Percentiles rank a stretch among this genome's conserved stretches.
Evolutionary conservation across 345 rosid species (phyloP).

Genomic region (Heritiera fomes): DNA sequence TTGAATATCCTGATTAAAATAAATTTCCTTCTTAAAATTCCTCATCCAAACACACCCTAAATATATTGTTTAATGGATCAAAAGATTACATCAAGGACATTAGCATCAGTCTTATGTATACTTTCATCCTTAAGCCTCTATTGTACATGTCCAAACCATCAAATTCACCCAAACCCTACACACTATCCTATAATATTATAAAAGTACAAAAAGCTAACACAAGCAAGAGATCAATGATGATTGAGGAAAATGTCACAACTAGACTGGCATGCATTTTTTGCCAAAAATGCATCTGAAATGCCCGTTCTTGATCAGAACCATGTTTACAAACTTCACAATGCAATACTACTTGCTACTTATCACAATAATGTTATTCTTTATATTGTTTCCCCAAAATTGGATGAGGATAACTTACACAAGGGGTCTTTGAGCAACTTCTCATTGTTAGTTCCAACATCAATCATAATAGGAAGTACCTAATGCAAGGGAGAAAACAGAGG

Average conservation of each 20-base stretch:
- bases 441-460: slow-evolving; percentile 98
- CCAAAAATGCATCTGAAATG: background rate
- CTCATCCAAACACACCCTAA: too few species aligned
- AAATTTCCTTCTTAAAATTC: too few species aligned
- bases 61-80: background rate
- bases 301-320: background rate
- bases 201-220: background rate
- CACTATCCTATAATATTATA: background rate
- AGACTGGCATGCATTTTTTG: background rate
- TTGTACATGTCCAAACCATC: background rate
- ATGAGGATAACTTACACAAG: slow-evolving; percentile 57
- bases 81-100: background rate
- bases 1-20: too few species aligned
- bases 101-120: background rate
- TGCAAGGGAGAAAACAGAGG: slow-evolving; percentile 15
- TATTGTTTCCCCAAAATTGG: slow-evolving; percentile 2
- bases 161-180: background rate
- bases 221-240: background rate
- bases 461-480: slow-evolving; percentile 98
- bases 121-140: slow-evolving; percentile 11
- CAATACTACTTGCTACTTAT: background rate
- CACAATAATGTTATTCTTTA: background rate
- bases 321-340: background rate
- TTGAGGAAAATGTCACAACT: background rate
- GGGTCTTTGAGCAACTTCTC: slow-evolving; percentile 86